Evolutionary conservation across 2,329 filamentous ascomycete species (phyloP).

Genomic region (Beauveria brongniartii): DNA sequence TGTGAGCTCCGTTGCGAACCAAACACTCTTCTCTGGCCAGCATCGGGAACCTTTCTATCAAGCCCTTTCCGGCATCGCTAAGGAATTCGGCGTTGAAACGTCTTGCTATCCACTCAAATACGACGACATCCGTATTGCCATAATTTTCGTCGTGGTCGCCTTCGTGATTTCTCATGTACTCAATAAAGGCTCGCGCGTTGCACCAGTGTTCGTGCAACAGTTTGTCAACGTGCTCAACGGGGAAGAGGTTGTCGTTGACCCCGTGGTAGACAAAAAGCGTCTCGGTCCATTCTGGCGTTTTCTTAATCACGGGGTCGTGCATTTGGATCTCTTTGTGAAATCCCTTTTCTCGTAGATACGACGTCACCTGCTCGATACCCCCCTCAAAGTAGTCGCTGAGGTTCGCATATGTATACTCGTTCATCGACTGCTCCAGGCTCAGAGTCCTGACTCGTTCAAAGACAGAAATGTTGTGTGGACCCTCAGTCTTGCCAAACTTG

Average conservation of each 20-base stretch:
- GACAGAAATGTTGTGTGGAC: not conserved
- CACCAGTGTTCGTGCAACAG: not conserved
- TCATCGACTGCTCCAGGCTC: not conserved
- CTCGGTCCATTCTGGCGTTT: no score
- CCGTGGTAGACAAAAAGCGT: not conserved
- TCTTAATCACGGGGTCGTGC: no score
- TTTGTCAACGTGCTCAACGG: not conserved
- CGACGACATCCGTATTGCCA: no score
- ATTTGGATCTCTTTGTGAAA: not conserved
- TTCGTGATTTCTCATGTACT: not conserved
- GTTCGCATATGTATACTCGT: not conserved
- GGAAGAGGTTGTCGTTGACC: not conserved
- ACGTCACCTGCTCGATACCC: not conserved
- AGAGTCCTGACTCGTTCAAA: not conserved
- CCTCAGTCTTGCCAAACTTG: not conserved
- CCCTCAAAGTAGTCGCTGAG: constrained; percentile 3
- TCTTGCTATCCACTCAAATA: not conserved
- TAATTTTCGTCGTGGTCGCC: not conserved
- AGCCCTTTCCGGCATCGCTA: no score
- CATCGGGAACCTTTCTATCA: no score
- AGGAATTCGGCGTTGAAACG: not conserved
- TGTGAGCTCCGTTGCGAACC: no score
- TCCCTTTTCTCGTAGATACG: fast-evolving
- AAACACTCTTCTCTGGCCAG: no score
- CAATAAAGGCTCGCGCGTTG: not conserved